Evolutionary conservation across 116 monocot species (phyloP), one percentile per base, ranked within the genome.

Genomic region (Dioscorea cayenensis): DNA sequence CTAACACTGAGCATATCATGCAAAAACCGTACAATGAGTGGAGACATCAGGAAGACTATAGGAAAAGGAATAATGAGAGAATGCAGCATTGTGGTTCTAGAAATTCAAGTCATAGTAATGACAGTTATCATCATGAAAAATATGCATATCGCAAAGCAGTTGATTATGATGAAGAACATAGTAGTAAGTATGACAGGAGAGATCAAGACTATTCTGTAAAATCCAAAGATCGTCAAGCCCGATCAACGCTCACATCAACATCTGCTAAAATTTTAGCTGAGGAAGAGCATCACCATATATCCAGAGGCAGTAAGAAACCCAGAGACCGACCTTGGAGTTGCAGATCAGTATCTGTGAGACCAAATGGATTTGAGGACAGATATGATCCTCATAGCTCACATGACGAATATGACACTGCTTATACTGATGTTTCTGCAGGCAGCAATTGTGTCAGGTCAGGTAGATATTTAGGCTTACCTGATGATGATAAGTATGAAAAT

Each of bases 361-460:
- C 70, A 21, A 60, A 81, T 55, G 52, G 49, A 27, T 87, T 95
- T 82, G 82, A 80, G 72, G 91, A 95, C 70, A 89, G 95, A 80
- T 91, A 89, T 65, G 69, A 95, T 67, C 84, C 86, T 73, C 73
- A 70, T 65, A 9, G 21, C 12, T 71, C 84, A 78, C 69, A 74
- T 69, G 83, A 78, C 69, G 75, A 32, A 18, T 52, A 22, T 72
- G 81, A 68, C 69, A 25, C 67, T 14, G 49, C 59, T 64, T 63
- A 50, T 76, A 61, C 50, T 48, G 66, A 60, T 69, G 22, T 16
- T 70, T 82, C 72, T 63, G 63, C 36, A 62, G 60, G 52, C 49
- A 72, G 25, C 36, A 23, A 28, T 60, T 51, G 28, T 69, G 18
- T 59, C 59, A 16, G 37, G 13, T 58, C 52, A 32, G 35, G 64